Percentiles rank a stretch among this genome's conserved stretches.
Conservation (phyloP, 768 basidiomycete genomes). For the Leucocoprinus birnbaumii region DNA sequence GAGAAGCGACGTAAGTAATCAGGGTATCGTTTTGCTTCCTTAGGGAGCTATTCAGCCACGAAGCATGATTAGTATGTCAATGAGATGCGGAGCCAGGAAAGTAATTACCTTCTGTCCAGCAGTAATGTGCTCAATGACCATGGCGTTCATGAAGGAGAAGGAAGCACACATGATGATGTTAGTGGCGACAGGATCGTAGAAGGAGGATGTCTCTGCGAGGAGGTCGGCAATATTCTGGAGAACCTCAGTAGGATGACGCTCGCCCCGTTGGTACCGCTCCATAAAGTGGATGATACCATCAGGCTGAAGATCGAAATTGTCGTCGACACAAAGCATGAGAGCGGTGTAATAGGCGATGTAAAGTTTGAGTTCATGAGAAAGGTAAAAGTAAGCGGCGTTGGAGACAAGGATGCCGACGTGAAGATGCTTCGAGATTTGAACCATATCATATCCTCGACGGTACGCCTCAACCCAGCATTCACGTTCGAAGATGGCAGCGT, state of each 20-base stretch:
- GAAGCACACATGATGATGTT: constrained; percentile 11
- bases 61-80: background rate
- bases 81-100: background rate
- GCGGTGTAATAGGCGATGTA: constrained; percentile 14
- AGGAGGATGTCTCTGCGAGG: constrained; percentile 6
- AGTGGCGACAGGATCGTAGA: constrained; percentile 10
- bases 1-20: constrained; percentile 12
- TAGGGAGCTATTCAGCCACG: constrained; percentile 3
- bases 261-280: constrained; percentile 10
- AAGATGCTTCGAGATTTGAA: constrained; percentile 8
- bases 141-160: constrained; percentile 13
- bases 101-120: constrained; percentile 1
- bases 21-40: constrained; percentile 10
- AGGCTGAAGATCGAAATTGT: constrained; percentile 8
- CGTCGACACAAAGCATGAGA: constrained; percentile 11
- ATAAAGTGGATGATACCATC: constrained; percentile 11
- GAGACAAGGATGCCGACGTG: constrained; percentile 11
- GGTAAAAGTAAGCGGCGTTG: constrained; percentile 12
- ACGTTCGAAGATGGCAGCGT: constrained; percentile 7
- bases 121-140: constrained; percentile 10
- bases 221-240: constrained; percentile 10
- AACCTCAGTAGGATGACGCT: constrained; percentile 9
- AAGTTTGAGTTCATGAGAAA: constrained; percentile 9
- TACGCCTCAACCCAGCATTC: constrained; percentile 12
- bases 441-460: constrained; percentile 11